Percentiles rank a stretch among this genome's conserved stretches.
Evolutionary conservation across 2,329 filamentous ascomycete genomes (phyloP).

Genomic region (Exophiala dermatitidis): DNA sequence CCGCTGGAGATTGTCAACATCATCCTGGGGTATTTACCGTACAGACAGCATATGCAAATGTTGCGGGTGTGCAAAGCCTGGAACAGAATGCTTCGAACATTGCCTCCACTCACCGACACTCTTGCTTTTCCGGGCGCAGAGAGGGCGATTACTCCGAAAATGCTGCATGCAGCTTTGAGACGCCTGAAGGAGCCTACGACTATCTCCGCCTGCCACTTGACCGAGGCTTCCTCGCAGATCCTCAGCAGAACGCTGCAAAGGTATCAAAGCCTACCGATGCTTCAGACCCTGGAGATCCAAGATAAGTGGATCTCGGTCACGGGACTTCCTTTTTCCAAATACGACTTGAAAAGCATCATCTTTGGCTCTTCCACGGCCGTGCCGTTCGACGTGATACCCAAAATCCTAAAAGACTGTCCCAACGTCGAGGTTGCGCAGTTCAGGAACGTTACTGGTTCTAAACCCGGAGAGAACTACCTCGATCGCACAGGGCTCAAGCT

Average conservation of each 20-base stretch:
- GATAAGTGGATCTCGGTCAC: background rate
- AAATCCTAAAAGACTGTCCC: slow-evolving; percentile 4
- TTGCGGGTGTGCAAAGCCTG: slow-evolving; percentile 52
- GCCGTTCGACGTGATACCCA: background rate
- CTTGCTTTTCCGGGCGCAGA: slow-evolving; percentile 47
- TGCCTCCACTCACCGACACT: slow-evolving; percentile 44
- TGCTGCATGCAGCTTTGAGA: slow-evolving; percentile 32
- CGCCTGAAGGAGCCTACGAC: slow-evolving; percentile 33
- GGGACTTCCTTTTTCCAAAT: slow-evolving; percentile 3
- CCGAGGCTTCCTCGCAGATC: background rate
- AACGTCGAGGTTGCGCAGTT: slow-evolving; percentile 7
- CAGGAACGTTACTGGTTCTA: background rate
- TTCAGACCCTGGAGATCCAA: slow-evolving; percentile 8
- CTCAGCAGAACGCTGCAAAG: background rate
- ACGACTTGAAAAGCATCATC: slow-evolving; percentile 7
- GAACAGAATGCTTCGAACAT: slow-evolving; percentile 44
- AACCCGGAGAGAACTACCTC: background rate
- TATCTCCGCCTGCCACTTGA: slow-evolving; percentile 27
- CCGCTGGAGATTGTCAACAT: slow-evolving; percentile 49
- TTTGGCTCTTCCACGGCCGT: background rate
- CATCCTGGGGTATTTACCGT: slow-evolving; percentile 47
- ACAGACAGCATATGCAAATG: slow-evolving; percentile 44
- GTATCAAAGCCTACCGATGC: background rate
- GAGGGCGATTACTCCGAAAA: slow-evolving; percentile 34
- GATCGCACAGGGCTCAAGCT: background rate